phyloP scores from a whole-genome alignment of 768 basidiomycete genomes.

The Rhizopogon vinicolor region DNA sequence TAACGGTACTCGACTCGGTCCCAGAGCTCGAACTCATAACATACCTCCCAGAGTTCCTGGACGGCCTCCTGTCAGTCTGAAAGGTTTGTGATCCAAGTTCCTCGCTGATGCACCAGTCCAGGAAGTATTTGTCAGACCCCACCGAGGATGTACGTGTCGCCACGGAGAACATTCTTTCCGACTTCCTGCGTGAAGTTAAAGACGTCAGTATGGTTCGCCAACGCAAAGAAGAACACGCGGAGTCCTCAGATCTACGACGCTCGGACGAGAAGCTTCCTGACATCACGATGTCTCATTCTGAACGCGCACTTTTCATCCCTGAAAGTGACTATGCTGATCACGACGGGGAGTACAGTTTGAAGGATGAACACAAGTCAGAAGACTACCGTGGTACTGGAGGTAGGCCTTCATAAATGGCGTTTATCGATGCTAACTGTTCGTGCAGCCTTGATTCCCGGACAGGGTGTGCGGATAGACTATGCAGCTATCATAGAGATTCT shows the following conservation, averaged over 20 bases:
- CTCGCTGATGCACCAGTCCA: slow-evolving; percentile 25
- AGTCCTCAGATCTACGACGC: slow-evolving; percentile 34
- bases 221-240: slow-evolving; percentile 52
- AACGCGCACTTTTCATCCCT: slow-evolving; percentile 52
- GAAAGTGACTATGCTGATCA: slow-evolving; percentile 37
- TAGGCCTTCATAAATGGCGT: slow-evolving; percentile 24
- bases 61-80: slow-evolving; percentile 77
- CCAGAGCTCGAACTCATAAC: slow-evolving; percentile 95
- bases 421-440: slow-evolving; percentile 1
- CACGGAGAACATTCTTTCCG: slow-evolving; percentile 83
- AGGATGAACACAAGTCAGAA: slow-evolving; percentile 44
- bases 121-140: slow-evolving; percentile 94
- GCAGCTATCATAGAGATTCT: slow-evolving; percentile 91
- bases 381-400: slow-evolving; percentile 65
- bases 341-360: slow-evolving; percentile 36
- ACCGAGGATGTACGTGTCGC: slow-evolving; percentile 90
- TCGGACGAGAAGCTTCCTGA: slow-evolving; percentile 54
- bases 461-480: slow-evolving; percentile 90
- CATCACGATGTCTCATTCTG: slow-evolving; percentile 51
- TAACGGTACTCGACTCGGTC: slow-evolving; percentile 90
- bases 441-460: slow-evolving; percentile 86
- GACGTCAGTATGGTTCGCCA: slow-evolving; percentile 76
- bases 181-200: slow-evolving; percentile 87
- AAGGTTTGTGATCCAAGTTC: background rate
- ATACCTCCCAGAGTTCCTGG: slow-evolving; percentile 92